Conservation (phyloP, 2,329 filamentous ascomycete species). For the Colletotrichum paranaense region DNA sequence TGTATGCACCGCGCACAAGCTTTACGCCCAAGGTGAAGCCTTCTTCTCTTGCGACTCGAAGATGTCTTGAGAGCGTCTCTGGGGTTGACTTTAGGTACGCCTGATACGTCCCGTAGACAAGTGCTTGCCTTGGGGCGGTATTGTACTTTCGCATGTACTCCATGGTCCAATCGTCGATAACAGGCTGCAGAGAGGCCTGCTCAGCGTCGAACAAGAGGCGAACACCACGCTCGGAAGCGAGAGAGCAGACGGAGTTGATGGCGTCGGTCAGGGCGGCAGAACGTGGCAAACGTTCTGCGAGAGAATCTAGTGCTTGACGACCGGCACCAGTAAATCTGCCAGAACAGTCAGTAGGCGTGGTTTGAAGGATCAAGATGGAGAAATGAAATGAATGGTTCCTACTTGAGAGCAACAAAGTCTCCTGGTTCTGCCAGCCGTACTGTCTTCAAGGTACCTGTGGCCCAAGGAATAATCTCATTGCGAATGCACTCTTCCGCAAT, state of each 20-base stretch:
- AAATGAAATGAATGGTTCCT: conserved; percentile 38
- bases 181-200: conserved; percentile 80
- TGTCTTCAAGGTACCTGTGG: conserved; percentile 78
- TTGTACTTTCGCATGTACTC: conserved; percentile 84
- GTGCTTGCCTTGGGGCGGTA: conserved; percentile 66
- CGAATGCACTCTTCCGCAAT: conserved; percentile 60
- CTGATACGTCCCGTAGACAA: conserved; percentile 86
- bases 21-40: conserved; percentile 79
- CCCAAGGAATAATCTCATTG: conserved; percentile 78
- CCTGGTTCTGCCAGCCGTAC: conserved; percentile 74
- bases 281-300: conserved; percentile 72
- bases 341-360: not conserved
- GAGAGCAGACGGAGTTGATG: conserved; percentile 79
- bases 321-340: conserved; percentile 84
- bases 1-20: conserved; percentile 80
- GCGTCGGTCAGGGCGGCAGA: conserved; percentile 73
- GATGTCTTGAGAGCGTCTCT: conserved; percentile 66
- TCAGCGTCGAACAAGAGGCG: conserved; percentile 88
- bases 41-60: conserved; percentile 66
- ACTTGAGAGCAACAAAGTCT: conserved; percentile 76
- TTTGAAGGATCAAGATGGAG: not conserved
- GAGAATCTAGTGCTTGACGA: conserved; percentile 73
- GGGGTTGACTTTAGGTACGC: conserved; percentile 77
- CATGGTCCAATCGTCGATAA: conserved; percentile 85
- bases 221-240: conserved; percentile 76